A percentile compares a stretch with the other conserved stretches of the same genome.
Evolutionary conservation across 2,329 filamentous ascomycete genomes (phyloP).

Genomic region (Cladophialophora yegresii): DNA sequence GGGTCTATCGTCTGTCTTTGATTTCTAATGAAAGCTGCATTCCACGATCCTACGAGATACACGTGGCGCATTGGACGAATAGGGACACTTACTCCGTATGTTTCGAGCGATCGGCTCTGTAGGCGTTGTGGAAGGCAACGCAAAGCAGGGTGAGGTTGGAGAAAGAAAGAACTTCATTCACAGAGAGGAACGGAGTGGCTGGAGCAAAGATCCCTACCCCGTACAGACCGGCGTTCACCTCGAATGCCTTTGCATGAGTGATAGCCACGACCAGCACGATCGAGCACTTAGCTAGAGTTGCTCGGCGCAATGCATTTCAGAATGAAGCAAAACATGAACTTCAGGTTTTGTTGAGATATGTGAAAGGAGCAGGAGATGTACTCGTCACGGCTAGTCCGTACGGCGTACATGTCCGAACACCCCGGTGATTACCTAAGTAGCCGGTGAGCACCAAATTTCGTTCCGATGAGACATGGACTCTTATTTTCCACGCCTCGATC

Average conservation of each 20-base stretch:
- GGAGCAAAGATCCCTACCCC: not conserved
- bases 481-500: not conserved
- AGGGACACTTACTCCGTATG: not conserved
- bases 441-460: not conserved
- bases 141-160: not conserved
- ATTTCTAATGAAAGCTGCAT: slow-evolving; percentile 2
- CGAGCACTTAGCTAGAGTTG: not conserved
- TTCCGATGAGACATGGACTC: not conserved
- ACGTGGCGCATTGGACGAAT: not conserved
- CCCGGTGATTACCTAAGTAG: not conserved
- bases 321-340: not conserved
- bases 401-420: not conserved
- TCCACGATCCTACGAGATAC: not conserved
- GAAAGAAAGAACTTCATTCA: not conserved
- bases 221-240: not conserved
- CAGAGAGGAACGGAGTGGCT: not conserved
- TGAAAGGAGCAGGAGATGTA: not conserved
- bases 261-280: not conserved
- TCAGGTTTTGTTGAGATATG: not conserved
- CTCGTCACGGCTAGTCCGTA: not conserved
- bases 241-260: not conserved
- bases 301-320: not conserved
- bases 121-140: not conserved
- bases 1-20: not conserved
- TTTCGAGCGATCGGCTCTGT: not conserved